A percentile compares a stretch with the other conserved stretches of the same genome.
Conservation (phyloP, 176 grass and related monocot genomes). For the Aegilops umbellulata region DNA sequence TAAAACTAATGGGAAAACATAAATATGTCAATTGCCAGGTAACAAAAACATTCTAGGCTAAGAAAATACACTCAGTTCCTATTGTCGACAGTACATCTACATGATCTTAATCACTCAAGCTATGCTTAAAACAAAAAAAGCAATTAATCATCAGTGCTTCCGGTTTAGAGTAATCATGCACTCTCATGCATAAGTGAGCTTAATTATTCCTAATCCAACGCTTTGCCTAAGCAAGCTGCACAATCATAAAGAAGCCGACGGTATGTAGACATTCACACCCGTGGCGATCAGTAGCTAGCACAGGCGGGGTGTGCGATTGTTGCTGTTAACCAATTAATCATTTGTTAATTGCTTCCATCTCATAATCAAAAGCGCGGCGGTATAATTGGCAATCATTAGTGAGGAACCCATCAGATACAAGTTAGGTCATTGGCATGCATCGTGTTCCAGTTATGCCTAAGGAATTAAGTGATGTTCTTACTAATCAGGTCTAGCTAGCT, state of each 20-base stretch:
- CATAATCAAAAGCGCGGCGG: conserved; percentile 46
- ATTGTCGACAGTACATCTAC: background rate
- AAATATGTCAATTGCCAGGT: background rate
- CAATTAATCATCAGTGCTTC: background rate
- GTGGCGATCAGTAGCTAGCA: conserved; percentile 32
- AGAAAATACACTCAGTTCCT: background rate
- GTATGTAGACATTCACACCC: conserved; percentile 27
- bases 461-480: conserved; percentile 30
- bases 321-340: conserved; percentile 37
- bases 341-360: conserved; percentile 35
- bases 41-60: background rate
- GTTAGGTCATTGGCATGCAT: conserved; percentile 38
- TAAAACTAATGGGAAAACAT: background rate
- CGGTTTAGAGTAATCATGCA: conserved; percentile 38
- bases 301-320: conserved; percentile 5
- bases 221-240: conserved; percentile 35
- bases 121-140: background rate
- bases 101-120: background rate
- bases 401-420: conserved; percentile 28
- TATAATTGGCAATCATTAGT: conserved; percentile 57
- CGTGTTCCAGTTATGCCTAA: conserved; percentile 24
- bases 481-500: conserved; percentile 23
- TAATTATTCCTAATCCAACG: conserved; percentile 31
- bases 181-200: conserved; percentile 29
- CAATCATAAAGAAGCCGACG: conserved; percentile 32